A percentile compares a stretch with the other conserved stretches of the same genome.
phyloP scores from a whole-genome alignment of 305 asterid species.

The Fraxinus velutina region DNA sequence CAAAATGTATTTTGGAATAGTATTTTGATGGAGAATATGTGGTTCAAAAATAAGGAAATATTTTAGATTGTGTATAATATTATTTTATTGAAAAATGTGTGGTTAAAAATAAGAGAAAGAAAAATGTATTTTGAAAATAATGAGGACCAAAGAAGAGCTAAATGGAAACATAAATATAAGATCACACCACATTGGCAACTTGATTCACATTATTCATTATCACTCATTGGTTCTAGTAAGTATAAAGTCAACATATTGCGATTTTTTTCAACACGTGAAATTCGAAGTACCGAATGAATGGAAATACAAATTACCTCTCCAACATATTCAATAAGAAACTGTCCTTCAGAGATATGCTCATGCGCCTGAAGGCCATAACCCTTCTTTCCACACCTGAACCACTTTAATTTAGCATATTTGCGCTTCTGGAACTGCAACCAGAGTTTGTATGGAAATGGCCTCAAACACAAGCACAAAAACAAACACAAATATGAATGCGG shows the following conservation, averaged over 20 bases:
- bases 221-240: slow-evolving; percentile 18
- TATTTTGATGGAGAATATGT: too few species aligned
- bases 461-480: slow-evolving; percentile 8
- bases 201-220: slow-evolving; percentile 10
- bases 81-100: too few species aligned
- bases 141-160: too few species aligned
- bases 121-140: too few species aligned
- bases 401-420: slow-evolving; percentile 62
- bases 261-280: slow-evolving; percentile 12
- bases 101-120: too few species aligned
- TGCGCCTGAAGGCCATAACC: slow-evolving; percentile 81
- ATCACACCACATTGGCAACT: not conserved
- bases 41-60: too few species aligned
- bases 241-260: slow-evolving; percentile 13
- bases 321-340: slow-evolving; percentile 83
- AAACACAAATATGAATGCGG: slow-evolving; percentile 19
- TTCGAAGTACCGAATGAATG: slow-evolving; percentile 9
- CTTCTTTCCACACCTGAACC: slow-evolving; percentile 82
- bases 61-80: too few species aligned
- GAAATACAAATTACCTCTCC: slow-evolving; percentile 72
- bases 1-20: too few species aligned
- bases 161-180: not conserved
- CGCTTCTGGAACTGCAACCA: slow-evolving; percentile 80
- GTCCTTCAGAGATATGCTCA: slow-evolving; percentile 68
- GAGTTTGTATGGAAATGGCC: slow-evolving; percentile 20